These are phyloP conservation scores for Sporothrix humicola DNA, from an alignment of 2,329 filamentous ascomycete species.

Conservation along the genomic window DNA sequence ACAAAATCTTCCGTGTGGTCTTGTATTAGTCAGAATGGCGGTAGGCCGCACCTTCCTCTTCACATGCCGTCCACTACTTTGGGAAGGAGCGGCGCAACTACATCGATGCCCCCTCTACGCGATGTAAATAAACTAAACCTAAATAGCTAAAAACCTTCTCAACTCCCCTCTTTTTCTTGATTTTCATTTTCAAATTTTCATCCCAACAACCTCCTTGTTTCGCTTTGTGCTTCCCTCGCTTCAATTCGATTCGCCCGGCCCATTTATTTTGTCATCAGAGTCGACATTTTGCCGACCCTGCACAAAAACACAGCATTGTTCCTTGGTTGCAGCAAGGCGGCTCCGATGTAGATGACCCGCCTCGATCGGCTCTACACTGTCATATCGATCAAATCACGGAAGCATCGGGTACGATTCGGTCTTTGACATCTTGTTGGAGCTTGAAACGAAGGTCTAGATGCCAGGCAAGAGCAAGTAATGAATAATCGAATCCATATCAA, in stretches of 20 bases:
- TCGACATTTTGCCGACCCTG: neutral
- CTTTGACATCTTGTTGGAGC: neutral
- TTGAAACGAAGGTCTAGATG: neutral
- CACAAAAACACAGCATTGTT: neutral
- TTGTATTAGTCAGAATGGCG: neutral
- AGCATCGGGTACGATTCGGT: neutral
- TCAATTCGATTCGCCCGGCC: neutral
- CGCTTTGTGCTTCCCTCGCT: neutral
- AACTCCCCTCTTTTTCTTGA: neutral
- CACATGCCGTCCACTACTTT: neutral
- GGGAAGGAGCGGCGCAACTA: neutral
- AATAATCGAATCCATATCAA: neutral
- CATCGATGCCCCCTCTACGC: neutral
- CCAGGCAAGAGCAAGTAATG: constrained; percentile 2
- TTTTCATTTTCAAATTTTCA: neutral
- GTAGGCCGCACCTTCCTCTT: neutral
- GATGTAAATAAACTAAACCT: constrained; percentile 20
- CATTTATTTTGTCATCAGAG: neutral
- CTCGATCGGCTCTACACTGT: neutral
- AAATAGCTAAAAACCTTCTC: constrained; percentile 20
- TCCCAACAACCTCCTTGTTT: neutral
- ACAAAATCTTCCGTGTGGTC: neutral
- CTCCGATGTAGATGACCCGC: neutral
- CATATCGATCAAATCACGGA: neutral
- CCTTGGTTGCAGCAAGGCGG: neutral